Base-by-base conservation (phyloP, 1,284 basidiomycete species). In the Irpex lacteus region DNA sequence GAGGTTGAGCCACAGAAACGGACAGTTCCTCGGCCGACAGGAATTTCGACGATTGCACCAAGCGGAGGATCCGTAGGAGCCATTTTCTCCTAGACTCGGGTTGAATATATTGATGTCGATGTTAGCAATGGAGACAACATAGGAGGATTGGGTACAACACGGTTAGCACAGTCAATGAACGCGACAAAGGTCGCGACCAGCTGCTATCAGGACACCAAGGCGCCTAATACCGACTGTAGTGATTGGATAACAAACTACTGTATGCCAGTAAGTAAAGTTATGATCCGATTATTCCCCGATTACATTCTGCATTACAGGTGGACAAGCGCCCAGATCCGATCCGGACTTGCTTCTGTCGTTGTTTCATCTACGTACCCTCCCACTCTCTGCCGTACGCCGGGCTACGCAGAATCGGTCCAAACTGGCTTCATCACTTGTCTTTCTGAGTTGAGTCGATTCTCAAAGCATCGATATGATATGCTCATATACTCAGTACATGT, bases 1-100 rank as follows among this genome's bases (percentile, higher is more conserved):
- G 85, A 84, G 0, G 98, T 95, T 59, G 87, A 73, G 0, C 98
- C 98, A 53, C 84, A 85, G 81, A 96, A 99, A 57, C 95, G 85
- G 37, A 98, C 91, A 60, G 89, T 81, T 7, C 98, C 98, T 59
- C 85, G 83, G 11, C 95, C 96, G 53, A 89, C 87, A 0, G 89
- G 77, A 59, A 95, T 86, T 64, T 89, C 84, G 11, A 96, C 95
- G 59, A 89, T 80, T 6, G 91, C 82, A 54, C 88, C 87, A 57
- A 91, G 60, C 37, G 73, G 65, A 59, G 73, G 71, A 9, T 77
- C 76, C n/a, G 61, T 62, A 26, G 71, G 67, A 55, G 74, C 65
- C 74, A 74, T 74, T 9, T 5, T 50, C 38, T 21, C 32, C 34
- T 36, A 18, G 50, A 38, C n/a, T 11, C 6, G 13, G 37, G 32